Percentiles rank a stretch among this genome's conserved stretches.
Conservation (phyloP, 1,284 basidiomycete genomes). For the Ceratobasidium sp. region DNA sequence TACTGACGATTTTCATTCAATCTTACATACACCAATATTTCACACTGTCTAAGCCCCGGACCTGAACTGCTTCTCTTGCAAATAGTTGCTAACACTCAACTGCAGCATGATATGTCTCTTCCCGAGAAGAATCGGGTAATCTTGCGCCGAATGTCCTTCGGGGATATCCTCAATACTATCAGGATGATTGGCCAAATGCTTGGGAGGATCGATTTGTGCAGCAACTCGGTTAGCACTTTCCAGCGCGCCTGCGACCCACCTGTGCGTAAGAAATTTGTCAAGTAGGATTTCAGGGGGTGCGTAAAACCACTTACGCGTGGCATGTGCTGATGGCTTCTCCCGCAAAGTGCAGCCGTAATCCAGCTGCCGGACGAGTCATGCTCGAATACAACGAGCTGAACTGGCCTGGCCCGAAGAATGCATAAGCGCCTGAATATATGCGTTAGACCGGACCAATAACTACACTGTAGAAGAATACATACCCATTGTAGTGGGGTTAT, state of each 20-base stretch:
- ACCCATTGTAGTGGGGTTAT: background rate
- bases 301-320: background rate
- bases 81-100: background rate
- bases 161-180: background rate
- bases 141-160: background rate
- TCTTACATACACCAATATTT: too few species aligned
- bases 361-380: background rate
- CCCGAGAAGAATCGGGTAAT: background rate
- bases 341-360: background rate
- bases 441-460: background rate
- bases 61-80: background rate
- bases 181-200: background rate
- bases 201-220: background rate
- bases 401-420: slow-evolving; percentile 11
- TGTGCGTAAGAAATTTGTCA: background rate
- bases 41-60: too few species aligned
- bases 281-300: background rate
- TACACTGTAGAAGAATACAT: background rate
- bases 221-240: slow-evolving; percentile 8
- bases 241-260: slow-evolving; percentile 19
- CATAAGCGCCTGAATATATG: slow-evolving; percentile 5
- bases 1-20: too few species aligned
- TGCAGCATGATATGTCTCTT: background rate
- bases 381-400: background rate
- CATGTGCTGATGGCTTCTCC: slow-evolving; percentile 16